Evolutionary conservation across 2,329 filamentous ascomycete species (phyloP), one percentile per base, ranked within the genome.

Genomic region (Corynespora cassiicola): DNA sequence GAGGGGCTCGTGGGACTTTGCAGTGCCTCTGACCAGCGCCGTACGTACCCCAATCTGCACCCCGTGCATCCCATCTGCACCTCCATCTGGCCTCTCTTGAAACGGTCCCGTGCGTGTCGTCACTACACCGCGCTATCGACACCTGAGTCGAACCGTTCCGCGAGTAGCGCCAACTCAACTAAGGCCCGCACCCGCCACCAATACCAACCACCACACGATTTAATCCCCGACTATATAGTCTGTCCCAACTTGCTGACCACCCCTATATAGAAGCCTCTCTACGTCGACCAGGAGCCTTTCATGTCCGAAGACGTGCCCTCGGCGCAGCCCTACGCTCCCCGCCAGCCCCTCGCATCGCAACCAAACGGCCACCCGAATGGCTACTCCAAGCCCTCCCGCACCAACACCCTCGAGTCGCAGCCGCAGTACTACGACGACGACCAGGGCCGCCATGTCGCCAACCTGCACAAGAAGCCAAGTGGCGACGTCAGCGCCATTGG

Each of bases 401-500:
- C 58, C 27, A 53, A 64, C 20, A 58, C 63, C 19, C 50, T 57
- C 43, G 64, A 65, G 20, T 55, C 61, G 7, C 60, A 60, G 14
- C 54, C 54, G 27, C 52, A 51, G 31, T 55, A 47, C 31, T 40
- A 60, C 31, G 52, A 54, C 11, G 52, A 59, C 18, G 54, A 61
- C 17, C 45, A 46, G 21, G 36, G 40, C 11, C 44, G 68, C 39
- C 54, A 70, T 22, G 56, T 53, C 14, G 62, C 71, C 10, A 64
- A 62, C 22, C 56, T 72, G 28, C 63, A 54, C 39, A 65, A 69
- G 36, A 73, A 74, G 36, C 38, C 49, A 23, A 66, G 71, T 31
- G 70, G 71, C 30, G 72, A 72, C 38, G 58, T 72, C 31, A 70
- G 70, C 34, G 68, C 71, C 3, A 63, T 58, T 30, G 63, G 58